Evolutionary conservation across 805 yeast species (phyloP).

Genomic region (Candida broadrunensis): DNA sequence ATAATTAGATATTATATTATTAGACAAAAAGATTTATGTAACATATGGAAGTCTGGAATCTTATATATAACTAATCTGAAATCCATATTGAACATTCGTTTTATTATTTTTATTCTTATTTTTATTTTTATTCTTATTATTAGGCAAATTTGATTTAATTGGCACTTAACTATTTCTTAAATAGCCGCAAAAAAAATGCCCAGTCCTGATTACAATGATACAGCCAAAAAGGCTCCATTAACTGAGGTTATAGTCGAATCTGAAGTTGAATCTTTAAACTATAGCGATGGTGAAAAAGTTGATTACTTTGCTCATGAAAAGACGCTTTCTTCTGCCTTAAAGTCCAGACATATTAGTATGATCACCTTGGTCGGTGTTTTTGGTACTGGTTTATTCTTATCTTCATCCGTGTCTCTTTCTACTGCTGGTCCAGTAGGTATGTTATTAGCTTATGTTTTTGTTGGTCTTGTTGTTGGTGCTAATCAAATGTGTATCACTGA

Average conservation of each 20-base stretch:
- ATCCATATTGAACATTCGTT: too few species aligned
- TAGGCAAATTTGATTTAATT: too few species aligned
- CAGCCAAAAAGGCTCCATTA: neutral
- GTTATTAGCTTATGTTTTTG: constrained; percentile 46
- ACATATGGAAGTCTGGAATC: too few species aligned
- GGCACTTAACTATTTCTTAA: too few species aligned
- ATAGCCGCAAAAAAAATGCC: constrained; percentile 1
- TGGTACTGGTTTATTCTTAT: constrained; percentile 55
- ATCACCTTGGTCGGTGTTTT: constrained; percentile 23
- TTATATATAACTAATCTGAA: too few species aligned
- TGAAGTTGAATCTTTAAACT: neutral
- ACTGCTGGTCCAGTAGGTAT: constrained; percentile 44
- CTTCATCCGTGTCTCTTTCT: constrained; percentile 49
- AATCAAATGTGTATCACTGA: constrained; percentile 41
- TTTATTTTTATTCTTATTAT: too few species aligned
- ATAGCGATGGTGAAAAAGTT: neutral
- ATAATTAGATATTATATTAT: too few species aligned
- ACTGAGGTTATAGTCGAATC: neutral
- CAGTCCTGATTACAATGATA: neutral
- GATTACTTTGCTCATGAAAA: constrained; percentile 12
- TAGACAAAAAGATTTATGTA: too few species aligned
- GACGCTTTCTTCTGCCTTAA: constrained; percentile 12
- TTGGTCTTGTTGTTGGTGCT: constrained; percentile 41
- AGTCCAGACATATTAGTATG: constrained; percentile 17
- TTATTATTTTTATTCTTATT: too few species aligned